Percentiles rank a stretch among this genome's conserved stretches.
These are phyloP conservation scores for Cryptococcus neoformans DNA, from an alignment of 1,284 basidiomycete genomes.

Conservation along the genomic window DNA sequence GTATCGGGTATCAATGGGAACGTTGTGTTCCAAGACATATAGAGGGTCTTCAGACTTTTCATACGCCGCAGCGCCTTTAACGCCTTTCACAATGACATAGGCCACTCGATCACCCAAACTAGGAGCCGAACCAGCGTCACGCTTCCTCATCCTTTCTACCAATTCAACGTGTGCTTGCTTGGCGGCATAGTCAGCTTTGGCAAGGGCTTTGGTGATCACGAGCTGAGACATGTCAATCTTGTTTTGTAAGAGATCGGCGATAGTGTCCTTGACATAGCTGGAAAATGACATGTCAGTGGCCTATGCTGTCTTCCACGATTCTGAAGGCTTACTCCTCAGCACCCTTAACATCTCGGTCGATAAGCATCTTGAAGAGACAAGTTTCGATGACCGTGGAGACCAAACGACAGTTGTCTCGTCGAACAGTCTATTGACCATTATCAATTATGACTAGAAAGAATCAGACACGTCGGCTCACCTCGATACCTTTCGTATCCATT, in stretches of 20 bases:
- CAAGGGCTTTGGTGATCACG: slow-evolving; percentile 92
- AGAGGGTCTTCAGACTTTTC: slow-evolving; percentile 97
- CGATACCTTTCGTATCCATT: slow-evolving; percentile 98
- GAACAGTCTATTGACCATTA: slow-evolving; percentile 67
- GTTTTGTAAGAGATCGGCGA: slow-evolving; percentile 90
- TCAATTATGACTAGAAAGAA: neutral
- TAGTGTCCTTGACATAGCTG: slow-evolving; percentile 88
- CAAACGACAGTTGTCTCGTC: slow-evolving; percentile 91
- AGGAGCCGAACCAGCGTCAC: slow-evolving; percentile 93
- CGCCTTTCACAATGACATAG: slow-evolving; percentile 94
- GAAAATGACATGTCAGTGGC: slow-evolving; percentile 2
- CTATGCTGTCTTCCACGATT: neutral
- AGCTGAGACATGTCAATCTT: slow-evolving; percentile 96
- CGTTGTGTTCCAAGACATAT: slow-evolving; percentile 92
- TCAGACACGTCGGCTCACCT: slow-evolving; percentile 57
- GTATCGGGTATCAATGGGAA: slow-evolving; percentile 94
- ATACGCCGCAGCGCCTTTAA: slow-evolving; percentile 94
- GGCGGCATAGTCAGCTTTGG: slow-evolving; percentile 62
- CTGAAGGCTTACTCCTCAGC: slow-evolving; percentile 70
- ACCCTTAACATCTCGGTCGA: slow-evolving; percentile 85
- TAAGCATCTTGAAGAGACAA: slow-evolving; percentile 93
- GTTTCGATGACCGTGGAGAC: slow-evolving; percentile 96
- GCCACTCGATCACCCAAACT: slow-evolving; percentile 92
- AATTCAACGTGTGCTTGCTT: slow-evolving; percentile 96
- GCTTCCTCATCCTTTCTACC: slow-evolving; percentile 88